Evolutionary conservation across 2,329 filamentous ascomycete genomes (phyloP), one percentile per base, ranked within the genome.

Genomic region (Cercospora sp.): DNA sequence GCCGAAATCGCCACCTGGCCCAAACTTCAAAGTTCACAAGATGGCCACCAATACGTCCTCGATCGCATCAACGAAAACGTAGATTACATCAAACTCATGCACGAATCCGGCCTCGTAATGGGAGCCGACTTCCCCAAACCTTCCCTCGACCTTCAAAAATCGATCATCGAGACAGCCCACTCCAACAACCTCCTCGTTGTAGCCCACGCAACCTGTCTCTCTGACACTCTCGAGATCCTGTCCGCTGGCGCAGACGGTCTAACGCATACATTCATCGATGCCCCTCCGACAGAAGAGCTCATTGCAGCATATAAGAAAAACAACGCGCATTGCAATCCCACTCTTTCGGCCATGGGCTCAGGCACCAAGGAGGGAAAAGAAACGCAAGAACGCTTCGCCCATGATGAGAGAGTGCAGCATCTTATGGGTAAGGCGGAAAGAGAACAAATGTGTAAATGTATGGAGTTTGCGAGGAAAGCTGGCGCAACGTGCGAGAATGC

Each of bases 41-140:
- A 80, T 26, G 83, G 83, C 1, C 69, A 79, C 1, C 72, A 78
- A 16, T 85, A 81, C 67, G 74, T 85, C 2, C 75, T 79, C 12
- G 79, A 80, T 68, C 78, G 79, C 2, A 69, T 79, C 10, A 75
- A 74, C 10, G 81, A 84, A 64, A 76, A 77, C 69, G 81, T 80
- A 1, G 80, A 84, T 67, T 85, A 84, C 74, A 83, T 85, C 72
- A 86, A 85, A 71, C 74, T 85, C 59, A 83, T 86, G 79, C 82
- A 85, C 69, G 84, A 86, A 69, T 79, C 77, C 62, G 84, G 84
- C 3, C 77, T 72, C 7, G 73, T 77, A 8, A 66, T 68, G 59
- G 58, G 53, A 6, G 16, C 33, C n/a, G 36, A 58, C 10, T 67
- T 67, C 51, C 42, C 72, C 4, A 76, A 81, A 36, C 83, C 83